These are phyloP conservation scores for Fistulina hepatica DNA, from an alignment of 1,284 basidiomycete genomes.

Conservation along the genomic window DNA sequence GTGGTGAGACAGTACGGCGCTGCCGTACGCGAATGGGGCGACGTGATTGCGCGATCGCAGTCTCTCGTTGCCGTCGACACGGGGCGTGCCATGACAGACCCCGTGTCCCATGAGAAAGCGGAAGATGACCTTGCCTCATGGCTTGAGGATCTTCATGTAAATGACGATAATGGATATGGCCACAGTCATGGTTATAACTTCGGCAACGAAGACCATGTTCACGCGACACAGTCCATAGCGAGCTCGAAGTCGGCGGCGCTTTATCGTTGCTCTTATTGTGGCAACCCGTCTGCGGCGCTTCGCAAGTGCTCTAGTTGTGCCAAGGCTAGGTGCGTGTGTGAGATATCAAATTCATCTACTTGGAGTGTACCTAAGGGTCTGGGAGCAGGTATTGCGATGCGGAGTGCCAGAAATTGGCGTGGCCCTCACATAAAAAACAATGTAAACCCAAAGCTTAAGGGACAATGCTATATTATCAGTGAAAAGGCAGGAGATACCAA, in stretches of 20 bases:
- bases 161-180: slow-evolving; percentile 27
- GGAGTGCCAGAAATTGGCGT: slow-evolving; percentile 39
- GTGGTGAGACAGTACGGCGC: slow-evolving; percentile 33
- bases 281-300: slow-evolving; percentile 43
- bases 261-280: slow-evolving; percentile 47
- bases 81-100: slow-evolving; percentile 15
- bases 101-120: slow-evolving; percentile 24
- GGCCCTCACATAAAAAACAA: slow-evolving; percentile 34
- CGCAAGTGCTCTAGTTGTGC: slow-evolving; percentile 39
- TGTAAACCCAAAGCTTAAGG: slow-evolving; percentile 18
- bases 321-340: slow-evolving; percentile 28
- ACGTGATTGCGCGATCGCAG: slow-evolving; percentile 30
- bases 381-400: slow-evolving; percentile 36
- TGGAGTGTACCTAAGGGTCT: slow-evolving; percentile 1
- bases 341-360: neutral
- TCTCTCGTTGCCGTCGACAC: slow-evolving; percentile 29
- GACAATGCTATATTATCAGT: no score
- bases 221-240: slow-evolving; percentile 16
- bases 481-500: no score
- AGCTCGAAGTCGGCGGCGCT: slow-evolving; percentile 33
- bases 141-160: slow-evolving; percentile 37
- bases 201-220: neutral
- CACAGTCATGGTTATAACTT: slow-evolving; percentile 1
- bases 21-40: slow-evolving; percentile 35
- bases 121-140: slow-evolving; percentile 47